Base-by-base conservation (phyloP, 2,329 filamentous ascomycete genomes). In the Fusarium pseudonygamai region DNA sequence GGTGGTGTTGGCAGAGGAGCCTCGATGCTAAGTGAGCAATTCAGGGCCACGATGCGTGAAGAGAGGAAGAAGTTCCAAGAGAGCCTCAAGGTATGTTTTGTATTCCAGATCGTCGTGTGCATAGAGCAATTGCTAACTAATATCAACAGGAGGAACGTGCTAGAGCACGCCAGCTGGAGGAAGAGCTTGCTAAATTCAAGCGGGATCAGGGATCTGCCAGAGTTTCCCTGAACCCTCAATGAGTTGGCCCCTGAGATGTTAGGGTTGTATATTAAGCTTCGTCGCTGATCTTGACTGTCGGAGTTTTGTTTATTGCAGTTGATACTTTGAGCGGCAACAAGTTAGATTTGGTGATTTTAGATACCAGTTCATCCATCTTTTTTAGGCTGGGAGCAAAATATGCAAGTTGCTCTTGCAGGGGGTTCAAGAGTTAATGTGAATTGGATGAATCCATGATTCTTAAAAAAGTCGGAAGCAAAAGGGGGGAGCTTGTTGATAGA, bases 21-120 rank as follows among this genome's bases (percentile, higher is more conserved):
- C 18, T 83, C 83, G 14, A 84, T 88, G 83, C 82, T 89, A 71
- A 89, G 87, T 77, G 87, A 89, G 80, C 87, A 88, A 79, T 89
- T 89, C 81, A 80, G 87, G 53, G 81, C 84, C 13, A 87, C 86
- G 28, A 88, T 89, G 87, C 85, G 87, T 74, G 86, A 87, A 77
- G 87, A 89, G 81, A 84, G 87, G 72, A 88, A 84, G 82, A 87
- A 85, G 80, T 88, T 87, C 81, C 86, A 88, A 71, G 86, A 88
- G 71, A 87, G 88, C 66, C 77, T 89, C 45, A 83, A 81, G 82
- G 86, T 87, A 78, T 76, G 85, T 77, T 36, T 45, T n/a, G 15
- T 30, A 13, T 16, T 15, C 32, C 20, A 7, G 34, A 8, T 13
- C 11, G 32, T 24, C 30, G 43, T 18, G 16, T 47, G 5, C 6